A percentile compares a stretch with the other conserved stretches of the same genome.
phyloP scores from a whole-genome alignment of 176 grass and related monocot species.

The Juncus effusus region DNA sequence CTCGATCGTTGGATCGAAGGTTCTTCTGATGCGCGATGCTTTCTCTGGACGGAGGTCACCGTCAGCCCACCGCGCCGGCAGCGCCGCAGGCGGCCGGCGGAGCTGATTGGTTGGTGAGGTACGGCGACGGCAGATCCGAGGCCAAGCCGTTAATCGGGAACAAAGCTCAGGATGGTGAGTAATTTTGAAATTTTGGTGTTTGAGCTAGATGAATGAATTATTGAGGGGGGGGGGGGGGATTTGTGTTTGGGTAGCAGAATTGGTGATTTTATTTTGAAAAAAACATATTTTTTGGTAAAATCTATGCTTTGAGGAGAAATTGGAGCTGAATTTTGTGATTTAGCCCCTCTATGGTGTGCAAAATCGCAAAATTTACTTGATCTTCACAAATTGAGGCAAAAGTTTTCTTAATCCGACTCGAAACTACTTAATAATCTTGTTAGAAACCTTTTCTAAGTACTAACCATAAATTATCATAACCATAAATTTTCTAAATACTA shows the following conservation, averaged over 20 bases:
- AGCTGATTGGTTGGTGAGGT: slow-evolving; percentile 43
- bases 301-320: no score
- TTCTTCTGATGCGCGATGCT: slow-evolving; percentile 25
- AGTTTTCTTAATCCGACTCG: no score
- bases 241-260: not conserved
- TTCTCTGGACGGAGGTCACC: slow-evolving; percentile 24
- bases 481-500: no score
- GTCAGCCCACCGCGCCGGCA: not conserved
- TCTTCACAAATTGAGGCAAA: no score
- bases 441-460: not conserved
- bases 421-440: not conserved
- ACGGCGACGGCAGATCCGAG: slow-evolving; percentile 32
- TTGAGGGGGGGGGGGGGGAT: not conserved
- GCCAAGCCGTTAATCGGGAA: slow-evolving; percentile 29
- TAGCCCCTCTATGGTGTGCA: no score
- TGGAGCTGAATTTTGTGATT: no score
- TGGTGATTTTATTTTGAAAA: not conserved
- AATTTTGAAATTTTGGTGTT: not conserved
- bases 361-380: no score
- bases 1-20: slow-evolving; percentile 37
- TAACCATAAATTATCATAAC: not conserved
- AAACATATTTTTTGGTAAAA: not conserved
- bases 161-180: slow-evolving; percentile 41
- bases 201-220: no score
- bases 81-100: slow-evolving; percentile 14